Percentiles rank a stretch among this genome's conserved stretches.
These are phyloP conservation scores for Aspergillus caelatus DNA, from an alignment of 2,329 filamentous ascomycete genomes.

Conservation along the genomic window DNA sequence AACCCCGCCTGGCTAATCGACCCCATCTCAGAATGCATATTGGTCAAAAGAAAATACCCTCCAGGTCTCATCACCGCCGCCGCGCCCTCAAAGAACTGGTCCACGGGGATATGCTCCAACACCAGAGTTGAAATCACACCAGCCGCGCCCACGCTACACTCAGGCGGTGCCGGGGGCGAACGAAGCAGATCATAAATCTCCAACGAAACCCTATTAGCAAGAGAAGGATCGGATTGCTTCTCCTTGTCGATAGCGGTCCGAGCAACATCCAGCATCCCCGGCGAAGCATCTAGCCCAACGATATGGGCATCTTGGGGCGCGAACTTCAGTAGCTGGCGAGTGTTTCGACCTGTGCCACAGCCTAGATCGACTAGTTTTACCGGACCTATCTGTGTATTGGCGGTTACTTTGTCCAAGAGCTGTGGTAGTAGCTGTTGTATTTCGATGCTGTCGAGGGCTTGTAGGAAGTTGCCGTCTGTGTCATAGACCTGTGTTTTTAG, in stretches of 20 bases:
- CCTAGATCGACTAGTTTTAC: conserved; percentile 62
- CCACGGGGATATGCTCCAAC: conserved; percentile 63
- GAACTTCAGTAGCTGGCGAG: conserved; percentile 49
- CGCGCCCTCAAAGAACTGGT: conserved; percentile 59
- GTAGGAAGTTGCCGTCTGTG: conserved; percentile 67
- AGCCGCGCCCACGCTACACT: conserved; percentile 34
- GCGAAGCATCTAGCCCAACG: conserved; percentile 59
- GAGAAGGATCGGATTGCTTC: conserved; percentile 2
- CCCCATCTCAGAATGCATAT: conserved; percentile 71
- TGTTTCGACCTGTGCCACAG: conserved; percentile 68
- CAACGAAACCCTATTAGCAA: conserved; percentile 24
- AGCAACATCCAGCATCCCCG: conserved; percentile 61
- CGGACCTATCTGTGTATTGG: conserved; percentile 18
- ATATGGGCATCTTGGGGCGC: conserved; percentile 38
- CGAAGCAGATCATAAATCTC: conserved; percentile 46
- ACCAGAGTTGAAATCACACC: conserved; percentile 64
- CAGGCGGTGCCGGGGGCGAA: conserved; percentile 25
- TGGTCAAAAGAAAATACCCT: conserved; percentile 62
- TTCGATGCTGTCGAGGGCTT: conserved; percentile 63
- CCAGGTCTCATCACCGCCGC: conserved; percentile 47
- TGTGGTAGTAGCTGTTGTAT: conserved; percentile 55
- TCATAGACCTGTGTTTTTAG: conserved; percentile 56
- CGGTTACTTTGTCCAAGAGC: conserved; percentile 43
- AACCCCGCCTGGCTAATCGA: conserved; percentile 63
- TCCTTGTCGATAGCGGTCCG: conserved; percentile 35